phyloP scores from a whole-genome alignment of 495 filamentous ascomycete genomes.

The Penicillium samsonianum region DNA sequence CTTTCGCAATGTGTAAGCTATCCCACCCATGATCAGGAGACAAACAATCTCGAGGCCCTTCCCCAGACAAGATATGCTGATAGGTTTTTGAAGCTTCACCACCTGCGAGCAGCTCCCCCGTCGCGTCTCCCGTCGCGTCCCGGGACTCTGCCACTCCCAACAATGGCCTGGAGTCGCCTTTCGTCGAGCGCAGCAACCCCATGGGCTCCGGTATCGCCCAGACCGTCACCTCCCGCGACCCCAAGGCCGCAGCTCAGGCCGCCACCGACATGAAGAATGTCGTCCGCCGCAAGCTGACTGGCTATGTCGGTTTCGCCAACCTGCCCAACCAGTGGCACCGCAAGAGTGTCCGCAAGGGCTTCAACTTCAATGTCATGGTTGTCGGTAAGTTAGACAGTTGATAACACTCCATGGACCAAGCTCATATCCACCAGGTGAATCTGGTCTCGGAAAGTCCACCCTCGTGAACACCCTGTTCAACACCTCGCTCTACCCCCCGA shows the following conservation, averaged over 20 bases:
- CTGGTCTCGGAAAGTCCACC: constrained; percentile 97
- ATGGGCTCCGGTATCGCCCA: constrained; percentile 62
- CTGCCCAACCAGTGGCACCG: constrained; percentile 99
- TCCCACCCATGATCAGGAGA: constrained; percentile 19
- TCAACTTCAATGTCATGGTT: constrained; percentile 99
- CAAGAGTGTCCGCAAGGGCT: constrained; percentile 99
- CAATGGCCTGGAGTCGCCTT: constrained; percentile 60
- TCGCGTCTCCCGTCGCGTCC: constrained; percentile 38
- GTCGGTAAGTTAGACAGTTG: constrained; percentile 70
- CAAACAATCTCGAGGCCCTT: constrained; percentile 9
- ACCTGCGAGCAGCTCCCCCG: constrained; percentile 42
- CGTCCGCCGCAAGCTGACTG: constrained; percentile 95
- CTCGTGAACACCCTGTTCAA: constrained; percentile 99
- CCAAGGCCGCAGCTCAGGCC: constrained; percentile 74
- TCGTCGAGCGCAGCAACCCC: constrained; percentile 62
- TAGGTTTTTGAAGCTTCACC: constrained; percentile 41
- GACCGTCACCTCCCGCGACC: constrained; percentile 78
- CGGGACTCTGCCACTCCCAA: constrained; percentile 39
- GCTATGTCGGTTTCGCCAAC: constrained; percentile 98
- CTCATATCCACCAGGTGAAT: constrained; percentile 72
- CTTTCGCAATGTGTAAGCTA: constrained; percentile 49
- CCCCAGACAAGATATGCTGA: constrained; percentile 31
- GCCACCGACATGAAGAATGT: constrained; percentile 93
- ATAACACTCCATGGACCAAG: constrained; percentile 26
- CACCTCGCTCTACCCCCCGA: constrained; percentile 97